Evolutionary conservation across 1,284 basidiomycete species (phyloP).

Genomic region (Ceratobasidium sp.): DNA sequence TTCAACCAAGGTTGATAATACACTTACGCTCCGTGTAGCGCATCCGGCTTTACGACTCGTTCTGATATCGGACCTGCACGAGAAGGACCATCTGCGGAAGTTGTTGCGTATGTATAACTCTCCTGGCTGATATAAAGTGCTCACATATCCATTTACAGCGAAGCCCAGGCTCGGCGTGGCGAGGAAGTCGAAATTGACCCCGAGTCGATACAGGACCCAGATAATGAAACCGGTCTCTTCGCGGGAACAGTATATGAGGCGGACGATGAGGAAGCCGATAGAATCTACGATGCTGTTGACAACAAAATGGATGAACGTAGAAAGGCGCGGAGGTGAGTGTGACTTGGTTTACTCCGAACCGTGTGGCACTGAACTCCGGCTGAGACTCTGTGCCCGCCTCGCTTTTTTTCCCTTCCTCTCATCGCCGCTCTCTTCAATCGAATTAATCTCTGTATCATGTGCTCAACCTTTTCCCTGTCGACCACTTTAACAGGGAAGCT

Average conservation of each 20-base stretch:
- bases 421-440: constrained; percentile 50
- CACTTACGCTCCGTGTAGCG: constrained; percentile 64
- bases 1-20: too few species aligned
- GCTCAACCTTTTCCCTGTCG: constrained; percentile 34
- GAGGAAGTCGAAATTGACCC: constrained; percentile 90
- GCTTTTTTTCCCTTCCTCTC: constrained; percentile 47
- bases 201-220: constrained; percentile 95
- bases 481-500: constrained; percentile 70
- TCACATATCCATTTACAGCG: constrained; percentile 61
- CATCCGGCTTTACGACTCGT: constrained; percentile 97
- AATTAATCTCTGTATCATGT: constrained; percentile 50
- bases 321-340: constrained; percentile 79
- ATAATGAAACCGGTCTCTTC: constrained; percentile 97
- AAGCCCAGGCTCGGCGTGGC: constrained; percentile 85
- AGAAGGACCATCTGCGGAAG: constrained; percentile 92
- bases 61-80: constrained; percentile 99
- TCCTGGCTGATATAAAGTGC: constrained; percentile 20
- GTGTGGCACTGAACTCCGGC: constrained; percentile 45
- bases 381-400: constrained; percentile 36
- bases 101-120: constrained; percentile 74
- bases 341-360: constrained; percentile 60
- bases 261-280: constrained; percentile 97
- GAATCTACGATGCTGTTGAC: constrained; percentile 93
- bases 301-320: constrained; percentile 91
- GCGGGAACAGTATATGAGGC: constrained; percentile 96